Conservation (phyloP, 805 yeast genomes). For the Metschnikowia vanudenii region DNA sequence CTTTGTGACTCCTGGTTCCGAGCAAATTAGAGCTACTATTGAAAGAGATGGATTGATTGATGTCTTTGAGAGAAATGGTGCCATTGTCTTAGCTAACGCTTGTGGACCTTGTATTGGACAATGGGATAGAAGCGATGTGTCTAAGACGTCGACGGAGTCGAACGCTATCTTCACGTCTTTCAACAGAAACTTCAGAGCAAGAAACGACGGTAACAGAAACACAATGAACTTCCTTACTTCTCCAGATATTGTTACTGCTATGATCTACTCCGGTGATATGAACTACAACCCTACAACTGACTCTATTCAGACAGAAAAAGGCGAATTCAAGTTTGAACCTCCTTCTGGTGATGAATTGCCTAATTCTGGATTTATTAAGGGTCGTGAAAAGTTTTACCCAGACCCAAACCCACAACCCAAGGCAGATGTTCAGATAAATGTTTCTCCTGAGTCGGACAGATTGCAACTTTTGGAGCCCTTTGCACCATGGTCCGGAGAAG, state of each 20-base stretch:
- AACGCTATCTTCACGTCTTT: conserved; percentile 95
- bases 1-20: conserved; percentile 97
- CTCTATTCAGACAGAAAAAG: conserved; percentile 66
- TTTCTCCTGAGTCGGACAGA: conserved; percentile 89
- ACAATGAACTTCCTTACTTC: conserved; percentile 98
- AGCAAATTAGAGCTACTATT: conserved; percentile 95
- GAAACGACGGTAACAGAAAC: conserved; percentile 97
- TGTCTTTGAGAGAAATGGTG: conserved; percentile 83
- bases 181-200: conserved; percentile 95
- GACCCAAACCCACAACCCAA: conserved; percentile 63
- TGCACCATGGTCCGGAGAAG: conserved; percentile 81
- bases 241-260: conserved; percentile 96
- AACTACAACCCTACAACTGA: conserved; percentile 91
- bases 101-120: conserved; percentile 99
- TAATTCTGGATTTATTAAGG: conserved; percentile 67
- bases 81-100: conserved; percentile 91
- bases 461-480: conserved; percentile 90
- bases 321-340: conserved; percentile 76
- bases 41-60: conserved; percentile 90
- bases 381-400: conserved; percentile 76
- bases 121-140: conserved; percentile 91
- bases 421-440: conserved; percentile 58
- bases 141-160: conserved; percentile 59
- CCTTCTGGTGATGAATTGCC: conserved; percentile 88
- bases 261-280: conserved; percentile 92